These are phyloP conservation scores for Leersia perrieri DNA, from an alignment of 176 grass and related monocot genomes.

Conservation along the genomic window DNA sequence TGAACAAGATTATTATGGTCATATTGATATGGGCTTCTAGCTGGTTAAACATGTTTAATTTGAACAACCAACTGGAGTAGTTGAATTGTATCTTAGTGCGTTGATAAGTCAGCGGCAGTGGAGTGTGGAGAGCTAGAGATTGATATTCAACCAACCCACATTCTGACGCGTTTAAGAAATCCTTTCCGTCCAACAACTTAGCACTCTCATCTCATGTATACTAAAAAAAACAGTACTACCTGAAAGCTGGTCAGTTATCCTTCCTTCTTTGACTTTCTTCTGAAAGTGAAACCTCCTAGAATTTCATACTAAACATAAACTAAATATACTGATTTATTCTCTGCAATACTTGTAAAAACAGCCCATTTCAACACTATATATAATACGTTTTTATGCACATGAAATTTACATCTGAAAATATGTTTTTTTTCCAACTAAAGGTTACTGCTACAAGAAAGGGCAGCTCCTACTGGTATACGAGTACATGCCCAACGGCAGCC, in stretches of 20 bases:
- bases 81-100: not conserved
- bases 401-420: too few relatives aligned
- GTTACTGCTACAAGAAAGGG: slow-evolving; percentile 26
- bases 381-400: too few relatives aligned
- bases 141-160: not conserved
- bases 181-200: not conserved
- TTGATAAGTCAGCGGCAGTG: not conserved
- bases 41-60: not conserved
- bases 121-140: not conserved
- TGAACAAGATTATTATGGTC: not conserved
- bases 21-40: not conserved
- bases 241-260: not conserved
- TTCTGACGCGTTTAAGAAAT: slow-evolving; percentile 11
- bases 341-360: not conserved
- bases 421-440: too few relatives aligned
- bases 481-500: slow-evolving; percentile 78
- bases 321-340: too few relatives aligned
- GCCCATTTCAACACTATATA: not conserved
- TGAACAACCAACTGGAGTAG: not conserved
- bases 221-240: too few relatives aligned
- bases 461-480: slow-evolving; percentile 78
- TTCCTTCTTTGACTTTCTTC: too few relatives aligned
- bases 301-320: not conserved
- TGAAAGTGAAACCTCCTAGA: too few relatives aligned
- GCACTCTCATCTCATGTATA: not conserved